These are phyloP conservation scores for Boeremia exigua DNA, from an alignment of 2,329 filamentous ascomycete genomes.

Conservation along the genomic window DNA sequence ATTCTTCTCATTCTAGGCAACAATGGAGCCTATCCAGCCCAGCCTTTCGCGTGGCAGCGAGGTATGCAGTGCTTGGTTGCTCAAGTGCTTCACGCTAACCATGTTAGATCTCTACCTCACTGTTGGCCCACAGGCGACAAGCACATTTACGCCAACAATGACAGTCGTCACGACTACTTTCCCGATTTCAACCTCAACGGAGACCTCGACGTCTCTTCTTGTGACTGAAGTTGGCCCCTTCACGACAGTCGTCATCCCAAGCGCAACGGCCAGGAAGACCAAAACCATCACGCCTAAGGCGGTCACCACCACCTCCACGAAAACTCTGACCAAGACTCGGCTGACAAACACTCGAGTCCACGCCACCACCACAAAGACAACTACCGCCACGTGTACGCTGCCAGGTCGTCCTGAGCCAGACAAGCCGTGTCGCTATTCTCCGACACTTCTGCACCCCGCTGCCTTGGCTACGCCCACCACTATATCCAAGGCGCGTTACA, in stretches of 20 bases:
- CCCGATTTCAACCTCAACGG: slow-evolving; percentile 32
- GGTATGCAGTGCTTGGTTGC: slow-evolving; percentile 35
- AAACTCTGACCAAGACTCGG: slow-evolving; percentile 35
- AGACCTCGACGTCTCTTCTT: slow-evolving; percentile 32
- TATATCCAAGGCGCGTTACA: slow-evolving; percentile 30
- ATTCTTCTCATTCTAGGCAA: slow-evolving; percentile 54
- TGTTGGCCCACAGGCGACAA: slow-evolving; percentile 41
- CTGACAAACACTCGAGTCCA: slow-evolving; percentile 35
- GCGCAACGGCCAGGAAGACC: slow-evolving; percentile 39
- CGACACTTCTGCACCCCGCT: slow-evolving; percentile 42
- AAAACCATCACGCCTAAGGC: slow-evolving; percentile 42
- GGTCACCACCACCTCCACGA: slow-evolving; percentile 33
- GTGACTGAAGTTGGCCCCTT: slow-evolving; percentile 36
- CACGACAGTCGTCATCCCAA: slow-evolving; percentile 41
- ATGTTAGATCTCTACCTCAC: slow-evolving; percentile 40
- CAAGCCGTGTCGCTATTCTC: slow-evolving; percentile 45
- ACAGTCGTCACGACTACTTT: slow-evolving; percentile 41
- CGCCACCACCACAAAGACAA: slow-evolving; percentile 43
- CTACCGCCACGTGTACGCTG: slow-evolving; percentile 48
- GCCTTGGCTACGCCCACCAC: slow-evolving; percentile 38
- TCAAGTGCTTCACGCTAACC: not conserved
- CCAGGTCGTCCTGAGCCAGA: slow-evolving; percentile 40
- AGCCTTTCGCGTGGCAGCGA: slow-evolving; percentile 55
- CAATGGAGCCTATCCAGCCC: slow-evolving; percentile 47
- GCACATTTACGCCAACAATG: slow-evolving; percentile 41